Base-by-base conservation (phyloP, 345 rosid species). In the Salix arbutifolia region DNA sequence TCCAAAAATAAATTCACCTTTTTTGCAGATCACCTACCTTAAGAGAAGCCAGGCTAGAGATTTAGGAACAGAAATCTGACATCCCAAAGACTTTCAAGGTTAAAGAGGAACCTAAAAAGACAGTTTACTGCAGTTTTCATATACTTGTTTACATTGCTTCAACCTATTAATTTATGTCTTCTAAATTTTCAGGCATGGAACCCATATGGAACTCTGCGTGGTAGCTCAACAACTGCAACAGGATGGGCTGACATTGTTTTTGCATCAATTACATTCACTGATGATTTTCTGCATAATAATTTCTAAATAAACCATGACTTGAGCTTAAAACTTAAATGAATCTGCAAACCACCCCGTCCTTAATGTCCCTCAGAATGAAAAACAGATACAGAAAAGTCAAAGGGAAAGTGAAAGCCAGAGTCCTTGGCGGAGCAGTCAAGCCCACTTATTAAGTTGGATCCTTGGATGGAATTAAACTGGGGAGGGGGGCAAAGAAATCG, bases 161-260 rank as follows among this genome's bases (percentile, higher is more conserved):
- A 18, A n/a, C 7, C 12, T 33, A 5, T 23, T 33, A 13, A 53
- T 40, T 68, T 48, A 5, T 25, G 50, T 61, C 11, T n/a, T 38
- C 30, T 21, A 65, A 12, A 35, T 67, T 21, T 38, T n/a, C n/a
- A 89, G 81, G 96, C 98, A 82, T 93, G 99, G 87, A 96, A 91
- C 48, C 99, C 98, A 56, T 88, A 91, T 16, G 98, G 98, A 82
- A 91, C 94, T 76, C 98, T 87, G 66, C 88, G 87, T n/a, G 94
- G 97, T 76, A 96, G 82, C 75, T 96, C 98, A 76, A 96, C 92
- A 74, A 93, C 93, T 4, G 98, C 99, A 80, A 91, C 92, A 25
- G 98, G 96, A 82, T 96, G 96, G 28, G 91, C 75, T 5, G 99
- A 91, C 98, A 93, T 93, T 70, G 93, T 93, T 80, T 90, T 93